These are phyloP conservation scores for Cudoniella acicularis DNA, from an alignment of 495 filamentous ascomycete species.

Conservation along the genomic window DNA sequence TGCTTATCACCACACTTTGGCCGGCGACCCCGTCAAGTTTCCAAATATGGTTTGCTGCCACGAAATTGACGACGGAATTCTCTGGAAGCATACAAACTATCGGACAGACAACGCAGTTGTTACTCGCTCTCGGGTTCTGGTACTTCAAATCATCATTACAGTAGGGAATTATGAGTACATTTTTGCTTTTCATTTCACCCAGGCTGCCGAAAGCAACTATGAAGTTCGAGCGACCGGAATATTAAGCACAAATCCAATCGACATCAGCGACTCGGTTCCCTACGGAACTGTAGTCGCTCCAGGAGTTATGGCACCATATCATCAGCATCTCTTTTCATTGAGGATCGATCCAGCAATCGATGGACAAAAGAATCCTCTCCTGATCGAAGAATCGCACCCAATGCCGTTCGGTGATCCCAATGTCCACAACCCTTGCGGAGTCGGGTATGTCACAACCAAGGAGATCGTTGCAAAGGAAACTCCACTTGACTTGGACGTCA, in stretches of 20 bases:
- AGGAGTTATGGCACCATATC: slow-evolving; percentile 50
- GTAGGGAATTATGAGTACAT: slow-evolving; percentile 87
- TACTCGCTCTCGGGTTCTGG: slow-evolving; percentile 54
- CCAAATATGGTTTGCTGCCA: slow-evolving; percentile 59
- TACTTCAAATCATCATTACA: slow-evolving; percentile 71
- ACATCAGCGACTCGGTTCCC: slow-evolving; percentile 53
- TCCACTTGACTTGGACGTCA: slow-evolving; percentile 56
- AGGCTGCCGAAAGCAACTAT: slow-evolving; percentile 71
- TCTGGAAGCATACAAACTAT: slow-evolving; percentile 67
- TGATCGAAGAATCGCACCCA: slow-evolving; percentile 69
- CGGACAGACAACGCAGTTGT: slow-evolving; percentile 55
- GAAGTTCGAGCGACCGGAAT: slow-evolving; percentile 85
- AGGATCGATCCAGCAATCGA: slow-evolving; percentile 79
- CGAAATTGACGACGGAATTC: slow-evolving; percentile 63
- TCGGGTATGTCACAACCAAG: slow-evolving; percentile 37
- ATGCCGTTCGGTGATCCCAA: slow-evolving; percentile 37
- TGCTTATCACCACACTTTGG: slow-evolving; percentile 28
- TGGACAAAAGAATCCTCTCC: slow-evolving; percentile 63
- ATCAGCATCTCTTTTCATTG: slow-evolving; percentile 86
- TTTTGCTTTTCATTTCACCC: slow-evolving; percentile 78
- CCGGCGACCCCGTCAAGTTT: slow-evolving; percentile 45
- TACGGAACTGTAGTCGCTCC: slow-evolving; percentile 73
- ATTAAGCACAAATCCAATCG: slow-evolving; percentile 66
- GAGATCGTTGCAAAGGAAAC: slow-evolving; percentile 55
- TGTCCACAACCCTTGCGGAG: slow-evolving; percentile 7